Evolutionary conservation across 441 rosid species (phyloP).

Genomic region (Hura crepitans): DNA sequence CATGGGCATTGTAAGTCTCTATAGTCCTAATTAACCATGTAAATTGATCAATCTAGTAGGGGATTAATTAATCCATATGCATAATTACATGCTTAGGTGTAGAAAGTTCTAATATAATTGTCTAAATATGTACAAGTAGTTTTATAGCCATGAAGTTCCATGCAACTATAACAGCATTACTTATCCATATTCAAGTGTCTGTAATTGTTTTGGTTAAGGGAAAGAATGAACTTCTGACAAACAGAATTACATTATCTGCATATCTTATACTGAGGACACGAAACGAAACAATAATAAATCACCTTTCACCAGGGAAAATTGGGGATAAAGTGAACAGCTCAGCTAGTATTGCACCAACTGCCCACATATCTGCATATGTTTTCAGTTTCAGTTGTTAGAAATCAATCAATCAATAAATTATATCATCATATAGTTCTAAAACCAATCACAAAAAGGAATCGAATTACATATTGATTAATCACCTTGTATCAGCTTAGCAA

Average conservation of each 20-base stretch:
- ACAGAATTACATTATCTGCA: slow-evolving; percentile 7
- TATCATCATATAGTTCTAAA: slow-evolving; percentile 1
- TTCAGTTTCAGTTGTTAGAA: slow-evolving; percentile 22
- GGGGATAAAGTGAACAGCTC: slow-evolving; percentile 78
- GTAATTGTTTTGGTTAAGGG: not conserved
- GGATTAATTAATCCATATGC: not conserved
- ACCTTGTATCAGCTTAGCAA: slow-evolving; percentile 4
- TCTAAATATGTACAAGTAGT: not conserved
- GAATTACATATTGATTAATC: not conserved
- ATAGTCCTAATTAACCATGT: not conserved
- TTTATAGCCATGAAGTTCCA: not conserved
- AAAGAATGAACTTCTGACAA: not conserved
- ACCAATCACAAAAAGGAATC: not conserved
- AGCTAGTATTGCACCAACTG: slow-evolving; percentile 94
- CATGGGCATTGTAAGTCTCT: not conserved
- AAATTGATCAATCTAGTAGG: not conserved
- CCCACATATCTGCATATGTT: slow-evolving; percentile 83
- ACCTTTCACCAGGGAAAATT: slow-evolving; percentile 94
- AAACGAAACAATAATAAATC: slow-evolving; percentile 15
- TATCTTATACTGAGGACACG: slow-evolving; percentile 1
- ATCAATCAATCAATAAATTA: slow-evolving; percentile 5
- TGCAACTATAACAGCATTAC: not conserved
- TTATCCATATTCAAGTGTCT: not conserved
- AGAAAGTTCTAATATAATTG: not conserved
- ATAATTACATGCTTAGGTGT: not conserved